Percentiles rank a stretch among this genome's conserved stretches.
Conservation (phyloP, 441 rosid genomes). For the Syzygium malaccense region DNA sequence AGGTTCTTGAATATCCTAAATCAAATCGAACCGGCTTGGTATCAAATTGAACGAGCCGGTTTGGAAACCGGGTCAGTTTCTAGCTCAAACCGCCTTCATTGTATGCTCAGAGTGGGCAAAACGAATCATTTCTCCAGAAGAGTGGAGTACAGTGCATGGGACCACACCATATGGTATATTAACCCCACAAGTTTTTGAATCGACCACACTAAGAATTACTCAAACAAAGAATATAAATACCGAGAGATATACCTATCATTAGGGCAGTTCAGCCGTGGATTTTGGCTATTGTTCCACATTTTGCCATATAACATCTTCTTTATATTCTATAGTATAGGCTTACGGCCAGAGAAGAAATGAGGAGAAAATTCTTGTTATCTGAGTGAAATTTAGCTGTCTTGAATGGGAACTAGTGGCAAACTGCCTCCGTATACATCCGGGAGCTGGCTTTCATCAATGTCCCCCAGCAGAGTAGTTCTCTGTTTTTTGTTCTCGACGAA, state of each 20-base stretch:
- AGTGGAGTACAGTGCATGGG: background rate
- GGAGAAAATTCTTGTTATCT: background rate
- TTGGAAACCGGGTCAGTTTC: background rate
- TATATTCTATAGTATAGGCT: background rate
- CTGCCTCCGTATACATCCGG: conserved; percentile 73
- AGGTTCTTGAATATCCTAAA: background rate
- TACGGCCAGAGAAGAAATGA: background rate
- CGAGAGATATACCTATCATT: background rate
- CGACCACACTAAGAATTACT: background rate
- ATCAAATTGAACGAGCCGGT: background rate
- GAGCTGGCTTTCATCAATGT: conserved; percentile 70
- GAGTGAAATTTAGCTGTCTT: conserved; percentile 25
- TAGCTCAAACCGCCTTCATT: background rate
- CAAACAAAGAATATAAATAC: background rate
- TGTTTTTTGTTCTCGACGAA: conserved; percentile 73
- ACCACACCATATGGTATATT: background rate
- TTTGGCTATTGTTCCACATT: background rate
- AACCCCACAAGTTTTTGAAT: background rate
- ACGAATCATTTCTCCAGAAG: background rate
- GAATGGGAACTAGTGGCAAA: conserved; percentile 52
- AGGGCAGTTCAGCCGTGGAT: background rate
- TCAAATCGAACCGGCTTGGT: background rate
- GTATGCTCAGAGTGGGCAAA: background rate
- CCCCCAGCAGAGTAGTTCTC: conserved; percentile 44
- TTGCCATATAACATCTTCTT: background rate